phyloP scores from a whole-genome alignment of 2,329 filamentous ascomycete species.

The Coniella vitis region DNA sequence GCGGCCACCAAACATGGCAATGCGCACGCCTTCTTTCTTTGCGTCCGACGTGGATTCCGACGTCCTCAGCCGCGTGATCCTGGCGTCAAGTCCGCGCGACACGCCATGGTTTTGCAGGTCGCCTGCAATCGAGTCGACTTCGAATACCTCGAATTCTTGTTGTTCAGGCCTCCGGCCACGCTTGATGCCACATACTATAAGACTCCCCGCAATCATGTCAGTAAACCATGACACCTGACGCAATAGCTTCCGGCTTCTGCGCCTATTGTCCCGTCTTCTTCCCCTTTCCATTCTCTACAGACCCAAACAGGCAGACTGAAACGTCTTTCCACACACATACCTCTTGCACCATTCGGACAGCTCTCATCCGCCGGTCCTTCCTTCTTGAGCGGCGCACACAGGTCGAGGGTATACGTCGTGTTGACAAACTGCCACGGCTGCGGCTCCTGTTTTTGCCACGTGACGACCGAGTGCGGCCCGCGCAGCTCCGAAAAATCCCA shows the following conservation, averaged over 20 bases:
- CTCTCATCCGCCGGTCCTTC: constrained; percentile 47
- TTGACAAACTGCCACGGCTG: constrained; percentile 51
- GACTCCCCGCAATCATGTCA: too few relatives aligned
- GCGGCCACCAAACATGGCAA: constrained; percentile 59
- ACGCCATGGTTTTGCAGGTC: constrained; percentile 52
- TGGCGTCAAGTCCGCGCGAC: constrained; percentile 49
- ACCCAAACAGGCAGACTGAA: too few relatives aligned
- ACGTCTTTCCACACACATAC: too few relatives aligned
- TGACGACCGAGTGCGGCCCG: constrained; percentile 64
- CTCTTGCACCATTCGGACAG: constrained; percentile 64
- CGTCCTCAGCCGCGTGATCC: constrained; percentile 58
- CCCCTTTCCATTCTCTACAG: too few relatives aligned
- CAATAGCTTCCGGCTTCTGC: too few relatives aligned
- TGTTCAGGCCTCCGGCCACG: constrained; percentile 42
- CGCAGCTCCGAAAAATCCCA: constrained; percentile 60
- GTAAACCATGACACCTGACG: too few relatives aligned
- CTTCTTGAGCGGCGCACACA: constrained; percentile 63
- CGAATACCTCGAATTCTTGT: constrained; percentile 42
- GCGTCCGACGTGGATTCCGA: constrained; percentile 58
- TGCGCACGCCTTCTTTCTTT: constrained; percentile 62
- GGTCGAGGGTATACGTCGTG: constrained; percentile 74
- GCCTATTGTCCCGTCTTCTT: too few relatives aligned
- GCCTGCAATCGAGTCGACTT: constrained; percentile 69
- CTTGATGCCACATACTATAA: constrained; percentile 67
- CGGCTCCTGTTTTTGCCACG: constrained; percentile 38